Percentiles rank a stretch among this genome's conserved stretches.
These are phyloP conservation scores for Talaromyces islandicus DNA, from an alignment of 2,329 filamentous ascomycete species.

Conservation along the genomic window DNA sequence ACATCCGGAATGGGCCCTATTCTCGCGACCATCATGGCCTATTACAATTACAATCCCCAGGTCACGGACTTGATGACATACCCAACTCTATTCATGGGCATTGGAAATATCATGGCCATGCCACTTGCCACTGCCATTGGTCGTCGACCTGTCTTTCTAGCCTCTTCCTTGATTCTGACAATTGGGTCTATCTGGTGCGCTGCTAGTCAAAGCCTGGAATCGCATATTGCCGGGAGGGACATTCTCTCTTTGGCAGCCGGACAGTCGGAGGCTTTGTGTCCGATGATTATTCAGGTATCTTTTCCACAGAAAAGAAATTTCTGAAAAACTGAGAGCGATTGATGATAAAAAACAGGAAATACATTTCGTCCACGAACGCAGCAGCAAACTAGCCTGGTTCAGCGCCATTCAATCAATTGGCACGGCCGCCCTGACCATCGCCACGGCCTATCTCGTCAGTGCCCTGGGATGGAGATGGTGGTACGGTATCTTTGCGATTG, in stretches of 20 bases:
- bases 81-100: conserved; percentile 20
- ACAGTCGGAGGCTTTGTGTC: conserved; percentile 2
- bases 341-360: not conserved
- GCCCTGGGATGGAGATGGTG: not conserved
- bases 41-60: conserved; percentile 11
- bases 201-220: not conserved
- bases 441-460: not conserved
- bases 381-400: not conserved
- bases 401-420: not conserved
- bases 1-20: conserved; percentile 36
- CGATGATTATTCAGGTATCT: not conserved
- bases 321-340: not conserved
- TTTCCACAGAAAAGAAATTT: not conserved
- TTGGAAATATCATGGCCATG: conserved; percentile 16
- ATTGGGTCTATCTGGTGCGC: not conserved
- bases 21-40: conserved; percentile 14
- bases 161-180: not conserved
- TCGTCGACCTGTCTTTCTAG: conserved; percentile 14
- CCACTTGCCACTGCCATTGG: conserved; percentile 12
- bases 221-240: not conserved
- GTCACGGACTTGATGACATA: conserved; percentile 30
- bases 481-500: not conserved
- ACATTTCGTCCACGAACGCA: not conserved
- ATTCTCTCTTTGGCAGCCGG: not conserved
- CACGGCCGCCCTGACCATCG: not conserved